Evolutionary conservation across 83 land plant genomes (phyloP), one percentile per base, ranked within the genome.

Genomic region (Picea abies): DNA sequence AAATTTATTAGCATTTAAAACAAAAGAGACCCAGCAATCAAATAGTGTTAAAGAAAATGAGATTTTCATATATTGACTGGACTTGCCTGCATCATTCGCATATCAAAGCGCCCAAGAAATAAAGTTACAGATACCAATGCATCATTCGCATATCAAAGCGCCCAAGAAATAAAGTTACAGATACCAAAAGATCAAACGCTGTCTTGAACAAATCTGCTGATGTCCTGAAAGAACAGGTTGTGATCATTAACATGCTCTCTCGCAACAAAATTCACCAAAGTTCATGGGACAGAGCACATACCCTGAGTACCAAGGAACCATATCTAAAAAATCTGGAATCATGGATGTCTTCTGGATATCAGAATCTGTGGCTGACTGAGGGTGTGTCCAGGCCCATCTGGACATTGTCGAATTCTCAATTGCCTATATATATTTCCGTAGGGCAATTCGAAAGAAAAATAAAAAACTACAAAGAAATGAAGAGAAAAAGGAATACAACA

Each of bases 231-330:
- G 78, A 83, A 52, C 22, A 73, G 25, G 10, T 4, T 73, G 26
- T 60, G 35, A 39, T 16, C 69, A 82, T 70, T 63, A 44, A 39
- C 64, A 77, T n/a, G 77, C 29, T 69, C 22, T 15, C 14, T 63
- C 52, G 62, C 3, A 63, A 1, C 4, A 75, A 26, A 29, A 32
- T 9, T 79, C 7, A 35, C 15, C 44, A 39, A 49, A 73, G 39
- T 73, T 44, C 44, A 1, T n/a, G 80, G 41, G 58, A 49, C 39
- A 73, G 32, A 29, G 41, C 60, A 29, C 88, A 39, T 89, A 97
- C 99, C 99, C 99, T 41, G 99, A 97, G 83, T 97, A 97, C 99
- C 99, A 97, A 67, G 99, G 99, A 84, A 97, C 99, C 99, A 97
- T 97, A 77, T 96, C 99, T 84, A 97, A 84, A 83, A 97, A 97